A percentile compares a stretch with the other conserved stretches of the same genome.
Conservation (phyloP, 495 filamentous ascomycete genomes). For the Aspergillus leporis region DNA sequence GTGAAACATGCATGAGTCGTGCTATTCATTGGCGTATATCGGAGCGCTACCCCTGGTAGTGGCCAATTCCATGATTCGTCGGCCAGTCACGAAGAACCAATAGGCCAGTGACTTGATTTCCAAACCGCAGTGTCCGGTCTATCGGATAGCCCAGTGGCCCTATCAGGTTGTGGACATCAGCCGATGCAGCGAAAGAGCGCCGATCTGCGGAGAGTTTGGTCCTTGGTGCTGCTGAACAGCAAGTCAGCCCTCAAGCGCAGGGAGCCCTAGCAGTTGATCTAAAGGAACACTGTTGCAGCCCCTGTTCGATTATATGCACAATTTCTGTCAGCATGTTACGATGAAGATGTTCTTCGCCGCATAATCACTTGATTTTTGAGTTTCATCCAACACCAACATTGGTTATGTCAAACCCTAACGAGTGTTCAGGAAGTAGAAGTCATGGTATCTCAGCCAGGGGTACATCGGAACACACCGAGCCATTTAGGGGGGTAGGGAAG, state of each 20-base stretch:
- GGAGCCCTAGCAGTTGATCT: neutral
- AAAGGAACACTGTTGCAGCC: neutral
- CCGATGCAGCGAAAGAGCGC: neutral
- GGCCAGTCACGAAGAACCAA: neutral
- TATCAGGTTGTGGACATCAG: neutral
- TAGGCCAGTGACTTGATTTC: neutral
- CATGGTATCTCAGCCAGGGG: neutral
- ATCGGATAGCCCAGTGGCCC: neutral
- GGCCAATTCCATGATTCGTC: neutral
- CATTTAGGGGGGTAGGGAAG: neutral
- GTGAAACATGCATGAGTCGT: neutral
- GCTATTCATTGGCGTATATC: neutral
- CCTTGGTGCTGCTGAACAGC: neutral
- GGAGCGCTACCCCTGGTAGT: neutral
- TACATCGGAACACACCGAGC: slow-evolving; percentile 9
- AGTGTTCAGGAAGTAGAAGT: neutral
- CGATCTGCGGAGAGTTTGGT: neutral
- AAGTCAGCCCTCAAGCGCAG: neutral
- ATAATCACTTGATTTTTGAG: neutral
- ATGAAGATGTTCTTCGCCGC: neutral
- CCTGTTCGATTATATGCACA: neutral
- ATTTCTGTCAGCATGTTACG: neutral
- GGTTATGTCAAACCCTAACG: too few relatives aligned
- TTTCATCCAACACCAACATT: neutral
- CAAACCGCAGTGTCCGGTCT: neutral